A percentile compares a stretch with the other conserved stretches of the same genome.
phyloP scores from a whole-genome alignment of 2,329 filamentous ascomycete species.

The Zasmidium angulare region DNA sequence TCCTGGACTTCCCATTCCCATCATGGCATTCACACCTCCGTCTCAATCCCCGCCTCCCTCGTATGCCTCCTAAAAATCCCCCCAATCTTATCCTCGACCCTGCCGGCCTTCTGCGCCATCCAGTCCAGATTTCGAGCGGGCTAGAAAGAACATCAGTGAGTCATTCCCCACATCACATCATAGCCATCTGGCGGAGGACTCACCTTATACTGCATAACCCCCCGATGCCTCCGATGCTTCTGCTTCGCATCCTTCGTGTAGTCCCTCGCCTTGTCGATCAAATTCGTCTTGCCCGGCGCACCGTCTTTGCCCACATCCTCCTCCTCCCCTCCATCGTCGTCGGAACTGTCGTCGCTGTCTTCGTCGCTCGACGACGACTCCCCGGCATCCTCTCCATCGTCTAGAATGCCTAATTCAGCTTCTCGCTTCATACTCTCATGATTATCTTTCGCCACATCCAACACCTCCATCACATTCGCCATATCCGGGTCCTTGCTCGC shows the following conservation, averaged over 20 bases:
- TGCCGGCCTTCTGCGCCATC: constrained; percentile 59
- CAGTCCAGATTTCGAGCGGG: constrained; percentile 56
- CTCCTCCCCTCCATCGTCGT: constrained; percentile 1
- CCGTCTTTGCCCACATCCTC: constrained; percentile 4
- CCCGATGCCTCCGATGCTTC: constrained; percentile 65
- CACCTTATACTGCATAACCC: constrained; percentile 70
- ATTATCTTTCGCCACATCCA: constrained; percentile 62
- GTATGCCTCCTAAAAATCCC: constrained; percentile 59
- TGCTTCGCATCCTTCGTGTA: constrained; percentile 61
- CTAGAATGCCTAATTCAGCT: constrained; percentile 19
- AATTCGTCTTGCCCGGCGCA: constrained; percentile 34
- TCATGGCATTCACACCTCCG: constrained; percentile 69
- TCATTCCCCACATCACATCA: background rate
- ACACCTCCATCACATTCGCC: constrained; percentile 62
- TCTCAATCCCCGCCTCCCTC: constrained; percentile 63
- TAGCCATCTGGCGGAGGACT: too few relatives aligned
- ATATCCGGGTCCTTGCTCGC: constrained; percentile 57
- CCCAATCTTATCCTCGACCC: constrained; percentile 47
- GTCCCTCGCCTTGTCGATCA: constrained; percentile 56
- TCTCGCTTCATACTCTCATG: constrained; percentile 40
- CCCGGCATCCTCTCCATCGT: constrained; percentile 18
- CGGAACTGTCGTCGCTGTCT: constrained; percentile 17
- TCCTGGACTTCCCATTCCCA: too few relatives aligned
- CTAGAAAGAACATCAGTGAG: constrained; percentile 24
- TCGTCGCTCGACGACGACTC: constrained; percentile 17